Conservation (phyloP, 176 grass and related monocot species). For the Juncus effusus region DNA sequence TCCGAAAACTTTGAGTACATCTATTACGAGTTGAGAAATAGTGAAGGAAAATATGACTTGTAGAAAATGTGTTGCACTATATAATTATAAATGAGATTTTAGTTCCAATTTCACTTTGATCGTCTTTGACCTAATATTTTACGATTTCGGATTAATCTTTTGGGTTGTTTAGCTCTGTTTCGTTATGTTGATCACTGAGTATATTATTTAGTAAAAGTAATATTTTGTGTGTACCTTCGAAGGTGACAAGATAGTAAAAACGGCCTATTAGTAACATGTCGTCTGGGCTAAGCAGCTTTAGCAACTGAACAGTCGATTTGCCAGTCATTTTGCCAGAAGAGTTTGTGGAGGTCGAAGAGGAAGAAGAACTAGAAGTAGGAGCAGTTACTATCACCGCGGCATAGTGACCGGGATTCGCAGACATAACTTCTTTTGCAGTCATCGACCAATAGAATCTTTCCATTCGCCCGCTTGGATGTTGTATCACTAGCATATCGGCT, state of each 20-base stretch:
- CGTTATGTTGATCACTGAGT: background rate
- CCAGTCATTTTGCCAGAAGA: background rate
- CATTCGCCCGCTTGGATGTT: slow-evolving; percentile 60
- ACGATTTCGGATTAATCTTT: no score
- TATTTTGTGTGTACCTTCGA: slow-evolving; percentile 58
- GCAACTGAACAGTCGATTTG: slow-evolving; percentile 48
- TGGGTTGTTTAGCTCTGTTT: no score
- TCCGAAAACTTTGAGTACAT: slow-evolving; percentile 77
- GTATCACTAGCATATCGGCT: slow-evolving; percentile 65
- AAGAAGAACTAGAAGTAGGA: slow-evolving; percentile 2
- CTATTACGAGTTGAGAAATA: slow-evolving; percentile 28
- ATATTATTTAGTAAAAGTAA: background rate
- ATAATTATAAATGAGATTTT: slow-evolving; percentile 2
- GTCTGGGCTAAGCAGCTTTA: slow-evolving; percentile 93
- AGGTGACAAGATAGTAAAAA: slow-evolving; percentile 94
- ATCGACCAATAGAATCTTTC: slow-evolving; percentile 65
- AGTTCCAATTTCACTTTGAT: background rate
- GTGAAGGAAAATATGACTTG: background rate
- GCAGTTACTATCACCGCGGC: slow-evolving; percentile 66
- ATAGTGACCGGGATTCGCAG: slow-evolving; percentile 81
- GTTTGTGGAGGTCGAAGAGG: background rate
- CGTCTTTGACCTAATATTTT: background rate
- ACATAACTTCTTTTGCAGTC: slow-evolving; percentile 69
- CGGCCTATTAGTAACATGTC: slow-evolving; percentile 75
- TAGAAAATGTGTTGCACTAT: background rate